Base-by-base conservation (phyloP, 2,329 filamentous ascomycete genomes). In the Neonectria sp. region DNA sequence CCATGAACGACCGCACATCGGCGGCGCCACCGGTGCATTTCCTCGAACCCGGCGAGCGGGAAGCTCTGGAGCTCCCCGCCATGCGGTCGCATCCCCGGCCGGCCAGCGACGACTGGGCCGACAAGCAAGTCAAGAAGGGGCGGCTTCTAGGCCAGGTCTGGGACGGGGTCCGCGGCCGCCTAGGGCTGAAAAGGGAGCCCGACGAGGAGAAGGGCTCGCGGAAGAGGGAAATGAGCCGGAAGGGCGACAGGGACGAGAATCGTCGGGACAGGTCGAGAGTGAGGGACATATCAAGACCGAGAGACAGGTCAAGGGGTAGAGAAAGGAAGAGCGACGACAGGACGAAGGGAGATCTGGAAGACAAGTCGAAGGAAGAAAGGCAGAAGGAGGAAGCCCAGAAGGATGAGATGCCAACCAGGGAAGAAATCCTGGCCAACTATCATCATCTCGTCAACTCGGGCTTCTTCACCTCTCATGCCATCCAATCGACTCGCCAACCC, bases 1-100 rank as follows among this genome's bases (percentile, higher is more conserved):
- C 92, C 75, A 95, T 97, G 93, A 94, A 91, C 76, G 93, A 97
- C 80, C 90, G 93, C 71, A 85, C 89, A 35, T 95, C 92, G 76
- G 87, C 89, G 65, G 88, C 86, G 66, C 94, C 94, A 31, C 93
- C 93, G 0, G 85, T 88, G 51, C 86, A 89, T 46, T 95, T 93
- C 79, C 85, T 92, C 48, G 89, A 79, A 25, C 78, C 80, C 12
- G 78, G 79, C 17, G 78, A 80, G 70, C 72, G 67, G 37, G 77
- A 73, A 55, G 75, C 73, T 11, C 71, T 80, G 8, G 79, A 81
- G 69, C 67, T 72, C 48, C 78, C 55, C 59, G 60, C 49, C 13
- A 49, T 59, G 58, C 63, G 58, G 37, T 60, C 67, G 21, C 68
- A 72, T 55, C 55, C 58, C 46, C 67, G 73, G 24, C 73, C 73